phyloP scores from a whole-genome alignment of 1,284 basidiomycete genomes.

The Sporisorium sorghi region DNA sequence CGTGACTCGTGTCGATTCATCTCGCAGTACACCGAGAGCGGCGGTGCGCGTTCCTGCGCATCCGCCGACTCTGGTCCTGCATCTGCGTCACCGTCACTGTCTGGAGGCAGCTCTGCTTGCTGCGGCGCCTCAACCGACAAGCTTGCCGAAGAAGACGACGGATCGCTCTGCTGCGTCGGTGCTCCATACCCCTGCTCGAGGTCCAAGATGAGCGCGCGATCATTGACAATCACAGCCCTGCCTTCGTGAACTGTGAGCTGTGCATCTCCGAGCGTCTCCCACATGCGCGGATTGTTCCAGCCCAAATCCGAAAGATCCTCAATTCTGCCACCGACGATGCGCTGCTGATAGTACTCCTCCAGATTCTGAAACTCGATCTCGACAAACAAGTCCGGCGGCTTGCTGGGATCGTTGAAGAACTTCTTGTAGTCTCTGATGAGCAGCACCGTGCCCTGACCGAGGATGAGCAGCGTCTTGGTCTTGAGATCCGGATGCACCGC shows the following conservation, averaged over 20 bases:
- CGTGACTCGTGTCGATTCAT: neutral
- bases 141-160: neutral
- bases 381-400: conserved; percentile 27
- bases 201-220: conserved; percentile 19
- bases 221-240: conserved; percentile 42
- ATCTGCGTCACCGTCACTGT: neutral
- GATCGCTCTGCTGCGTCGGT: neutral
- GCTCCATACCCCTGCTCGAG: conserved; percentile 1
- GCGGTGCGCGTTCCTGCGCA: conserved; percentile 2
- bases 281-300: conserved; percentile 37
- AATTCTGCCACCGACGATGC: neutral
- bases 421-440: conserved; percentile 54
- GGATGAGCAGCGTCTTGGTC: conserved; percentile 57
- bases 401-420: conserved; percentile 31
- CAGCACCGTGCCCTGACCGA: conserved; percentile 54
- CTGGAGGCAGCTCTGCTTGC: neutral
- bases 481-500: conserved; percentile 58
- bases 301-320: conserved; percentile 18
- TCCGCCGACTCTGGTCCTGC: neutral
- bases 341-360: conserved; percentile 14
- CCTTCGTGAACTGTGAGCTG: conserved; percentile 53
- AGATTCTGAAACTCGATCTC: conserved; percentile 43
- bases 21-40: conserved; percentile 19
- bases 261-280: conserved; percentile 28
- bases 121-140: neutral